Evolutionary conservation across 164 flowering plant genomes (phyloP).

Genomic region (Stephania cephalantha): DNA sequence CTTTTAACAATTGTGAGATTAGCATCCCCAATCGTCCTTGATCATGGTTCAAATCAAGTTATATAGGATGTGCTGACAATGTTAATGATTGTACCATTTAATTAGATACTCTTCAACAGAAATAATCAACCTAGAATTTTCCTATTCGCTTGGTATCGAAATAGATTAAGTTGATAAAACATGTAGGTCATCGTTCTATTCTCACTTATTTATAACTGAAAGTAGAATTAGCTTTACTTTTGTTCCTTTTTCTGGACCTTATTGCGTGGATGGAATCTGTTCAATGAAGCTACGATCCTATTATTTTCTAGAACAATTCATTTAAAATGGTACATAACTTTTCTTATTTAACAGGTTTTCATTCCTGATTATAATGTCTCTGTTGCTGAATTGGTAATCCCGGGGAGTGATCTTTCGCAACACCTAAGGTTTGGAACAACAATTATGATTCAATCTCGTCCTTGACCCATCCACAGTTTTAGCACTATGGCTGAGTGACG

Average conservation of each 20-base stretch:
- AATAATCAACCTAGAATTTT: background rate
- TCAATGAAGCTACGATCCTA: background rate
- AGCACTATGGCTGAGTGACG: background rate
- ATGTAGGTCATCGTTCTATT: background rate
- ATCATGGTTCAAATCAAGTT: background rate
- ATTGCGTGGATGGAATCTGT: background rate
- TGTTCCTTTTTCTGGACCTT: background rate
- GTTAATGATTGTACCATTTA: background rate
- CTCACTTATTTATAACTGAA: background rate
- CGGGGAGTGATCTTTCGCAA: constrained; percentile 55
- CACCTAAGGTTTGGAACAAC: constrained; percentile 36
- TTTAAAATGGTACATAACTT: background rate
- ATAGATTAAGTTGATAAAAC: background rate
- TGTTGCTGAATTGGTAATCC: constrained; percentile 47
- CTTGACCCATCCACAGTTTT: background rate
- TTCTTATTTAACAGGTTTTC: constrained; percentile 32
- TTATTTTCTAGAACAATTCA: background rate
- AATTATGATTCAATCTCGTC: background rate
- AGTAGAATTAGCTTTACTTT: background rate
- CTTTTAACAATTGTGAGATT: background rate
- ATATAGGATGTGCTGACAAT: background rate
- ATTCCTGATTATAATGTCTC: constrained; percentile 56
- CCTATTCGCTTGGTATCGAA: background rate
- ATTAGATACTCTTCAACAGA: background rate
- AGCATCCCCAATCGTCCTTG: background rate